Evolutionary conservation across 495 filamentous ascomycete species (phyloP).

Genomic region (Jackrogersella minutella): DNA sequence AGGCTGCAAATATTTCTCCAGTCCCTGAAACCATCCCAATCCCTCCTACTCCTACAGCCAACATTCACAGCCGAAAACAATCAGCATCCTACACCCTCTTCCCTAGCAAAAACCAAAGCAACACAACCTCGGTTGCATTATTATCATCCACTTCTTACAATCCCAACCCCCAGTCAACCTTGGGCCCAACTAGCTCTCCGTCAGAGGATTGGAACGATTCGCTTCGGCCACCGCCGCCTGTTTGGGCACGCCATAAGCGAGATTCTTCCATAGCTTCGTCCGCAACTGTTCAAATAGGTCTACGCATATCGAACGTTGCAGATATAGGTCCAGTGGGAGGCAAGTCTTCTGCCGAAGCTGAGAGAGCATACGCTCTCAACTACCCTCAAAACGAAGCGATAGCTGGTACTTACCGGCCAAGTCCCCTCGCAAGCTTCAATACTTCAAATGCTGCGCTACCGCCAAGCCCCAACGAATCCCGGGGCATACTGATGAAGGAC

Average conservation of each 20-base stretch:
- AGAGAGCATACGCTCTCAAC: slow-evolving; percentile 47
- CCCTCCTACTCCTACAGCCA: slow-evolving; percentile 26
- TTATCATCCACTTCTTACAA: slow-evolving; percentile 55
- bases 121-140: slow-evolving; percentile 46
- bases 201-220: slow-evolving; percentile 28
- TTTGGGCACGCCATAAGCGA: slow-evolving; percentile 50
- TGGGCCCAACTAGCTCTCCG: slow-evolving; percentile 1
- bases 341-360: slow-evolving; percentile 32
- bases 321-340: slow-evolving; percentile 47
- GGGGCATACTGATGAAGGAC: slow-evolving; percentile 48
- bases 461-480: slow-evolving; percentile 18
- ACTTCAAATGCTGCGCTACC: slow-evolving; percentile 9
- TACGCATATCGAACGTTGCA: slow-evolving; percentile 56
- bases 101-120: slow-evolving; percentile 41
- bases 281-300: slow-evolving; percentile 59
- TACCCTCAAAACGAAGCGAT: slow-evolving; percentile 41
- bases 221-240: slow-evolving; percentile 55
- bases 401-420: slow-evolving; percentile 37
- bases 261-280: slow-evolving; percentile 56
- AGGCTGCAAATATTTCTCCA: slow-evolving; percentile 35
- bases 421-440: slow-evolving; percentile 33
- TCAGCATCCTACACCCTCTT: slow-evolving; percentile 53
- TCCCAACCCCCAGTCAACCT: slow-evolving; percentile 37
- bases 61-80: slow-evolving; percentile 46
- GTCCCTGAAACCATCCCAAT: slow-evolving; percentile 45